Percentiles rank a stretch among this genome's conserved stretches.
Evolutionary conservation across 2,329 filamentous ascomycete genomes (phyloP).

Genomic region (Xylaria sp.): DNA sequence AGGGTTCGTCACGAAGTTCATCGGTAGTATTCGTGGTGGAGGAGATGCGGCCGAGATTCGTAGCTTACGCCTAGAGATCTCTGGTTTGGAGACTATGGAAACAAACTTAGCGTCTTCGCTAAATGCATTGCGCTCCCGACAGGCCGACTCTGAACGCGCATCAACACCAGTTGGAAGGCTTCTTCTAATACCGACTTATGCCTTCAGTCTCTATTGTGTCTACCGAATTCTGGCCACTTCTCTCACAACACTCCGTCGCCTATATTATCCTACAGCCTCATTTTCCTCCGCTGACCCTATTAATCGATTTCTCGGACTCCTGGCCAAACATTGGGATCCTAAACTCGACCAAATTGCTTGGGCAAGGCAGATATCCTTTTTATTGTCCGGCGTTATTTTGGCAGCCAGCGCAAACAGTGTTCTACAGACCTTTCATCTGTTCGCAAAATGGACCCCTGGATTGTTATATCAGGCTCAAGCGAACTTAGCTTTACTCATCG

Average conservation of each 20-base stretch:
- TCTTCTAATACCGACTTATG: conserved; percentile 69
- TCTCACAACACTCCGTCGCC: conserved; percentile 72
- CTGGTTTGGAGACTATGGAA: conserved; percentile 83
- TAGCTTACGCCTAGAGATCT: conserved; percentile 76
- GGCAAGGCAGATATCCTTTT: conserved; percentile 86
- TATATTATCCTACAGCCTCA: conserved; percentile 57
- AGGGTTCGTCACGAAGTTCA: conserved; percentile 77
- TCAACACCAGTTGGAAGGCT: conserved; percentile 74
- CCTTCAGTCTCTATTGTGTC: conserved; percentile 83
- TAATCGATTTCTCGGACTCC: conserved; percentile 80
- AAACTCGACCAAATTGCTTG: conserved; percentile 83
- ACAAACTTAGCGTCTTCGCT: conserved; percentile 74
- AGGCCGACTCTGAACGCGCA: conserved; percentile 72
- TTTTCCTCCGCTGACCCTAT: conserved; percentile 82
- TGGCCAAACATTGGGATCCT: conserved; percentile 86
- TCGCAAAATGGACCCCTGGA: conserved; percentile 77
- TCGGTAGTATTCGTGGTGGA: conserved; percentile 75
- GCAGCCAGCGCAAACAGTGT: conserved; percentile 83
- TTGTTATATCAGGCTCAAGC: conserved; percentile 79
- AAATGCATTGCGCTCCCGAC: conserved; percentile 69
- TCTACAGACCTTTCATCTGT: conserved; percentile 85
- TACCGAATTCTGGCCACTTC: conserved; percentile 82
- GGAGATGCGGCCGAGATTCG: conserved; percentile 69
- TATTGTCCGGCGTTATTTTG: conserved; percentile 84
- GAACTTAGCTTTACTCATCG: conserved; percentile 81